Evolutionary conservation across 2,329 filamentous ascomycete genomes (phyloP).

Genomic region (Aspergillus thermomutatus): DNA sequence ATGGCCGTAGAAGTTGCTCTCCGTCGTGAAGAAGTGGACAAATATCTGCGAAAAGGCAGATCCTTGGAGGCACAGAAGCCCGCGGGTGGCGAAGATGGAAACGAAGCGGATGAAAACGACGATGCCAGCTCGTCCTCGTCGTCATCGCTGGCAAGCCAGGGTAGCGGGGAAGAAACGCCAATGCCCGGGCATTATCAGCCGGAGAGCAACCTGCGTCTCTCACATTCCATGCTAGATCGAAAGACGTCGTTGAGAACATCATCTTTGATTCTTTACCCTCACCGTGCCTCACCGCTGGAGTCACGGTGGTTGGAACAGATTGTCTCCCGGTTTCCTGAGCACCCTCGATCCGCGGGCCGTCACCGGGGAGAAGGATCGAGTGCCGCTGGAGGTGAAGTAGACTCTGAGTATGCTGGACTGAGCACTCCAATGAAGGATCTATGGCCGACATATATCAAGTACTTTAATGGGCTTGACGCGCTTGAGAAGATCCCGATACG

Average conservation of each 20-base stretch:
- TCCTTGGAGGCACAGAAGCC: conserved; percentile 11
- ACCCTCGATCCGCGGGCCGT: conserved; percentile 10
- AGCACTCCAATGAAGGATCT: conserved; percentile 51
- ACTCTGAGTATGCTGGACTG: conserved; percentile 23
- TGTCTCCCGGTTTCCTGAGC: conserved; percentile 35
- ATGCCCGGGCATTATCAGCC: conserved; percentile 28
- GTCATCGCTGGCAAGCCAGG: conserved; percentile 37
- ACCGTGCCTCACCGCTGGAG: conserved; percentile 73
- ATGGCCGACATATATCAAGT: conserved; percentile 74
- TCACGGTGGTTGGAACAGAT: conserved; percentile 62
- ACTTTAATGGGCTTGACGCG: conserved; percentile 81
- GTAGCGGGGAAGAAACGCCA: conserved; percentile 36
- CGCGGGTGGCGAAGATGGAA: conserved; percentile 6
- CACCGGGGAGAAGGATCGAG: conserved; percentile 16
- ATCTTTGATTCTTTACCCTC: conserved; percentile 72
- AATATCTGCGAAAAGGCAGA: conserved; percentile 30
- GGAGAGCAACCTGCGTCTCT: conserved; percentile 25
- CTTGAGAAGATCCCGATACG: conserved; percentile 83
- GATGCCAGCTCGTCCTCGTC: conserved; percentile 36
- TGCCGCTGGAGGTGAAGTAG: conserved; percentile 10
- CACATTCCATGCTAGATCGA: conserved; percentile 33
- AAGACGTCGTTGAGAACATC: conserved; percentile 44
- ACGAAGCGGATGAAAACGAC: conserved; percentile 20
- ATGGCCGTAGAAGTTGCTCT: conserved; percentile 73
- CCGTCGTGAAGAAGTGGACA: conserved; percentile 60